These are phyloP conservation scores for Pseudogymnoascus sp. DNA, from an alignment of 2,329 filamentous ascomycete species.

Conservation along the genomic window DNA sequence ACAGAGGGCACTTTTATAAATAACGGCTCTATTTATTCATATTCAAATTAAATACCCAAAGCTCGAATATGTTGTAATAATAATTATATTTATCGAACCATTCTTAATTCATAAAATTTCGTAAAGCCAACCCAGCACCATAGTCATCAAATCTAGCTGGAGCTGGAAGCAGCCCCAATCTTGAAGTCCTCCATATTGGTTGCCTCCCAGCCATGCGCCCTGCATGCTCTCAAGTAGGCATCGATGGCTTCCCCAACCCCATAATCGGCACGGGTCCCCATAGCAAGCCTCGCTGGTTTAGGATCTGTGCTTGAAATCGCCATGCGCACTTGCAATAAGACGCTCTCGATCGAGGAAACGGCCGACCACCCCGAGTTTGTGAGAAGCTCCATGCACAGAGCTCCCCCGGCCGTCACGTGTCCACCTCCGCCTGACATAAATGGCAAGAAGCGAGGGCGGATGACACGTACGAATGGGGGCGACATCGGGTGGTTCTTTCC, in stretches of 20 bases:
- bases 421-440: conserved; percentile 70
- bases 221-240: conserved; percentile 62
- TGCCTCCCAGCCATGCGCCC: conserved; percentile 62
- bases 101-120: background rate
- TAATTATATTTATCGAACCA: background rate
- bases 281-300: conserved; percentile 58
- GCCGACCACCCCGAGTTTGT: conserved; percentile 78
- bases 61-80: background rate
- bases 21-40: background rate
- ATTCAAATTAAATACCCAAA: background rate
- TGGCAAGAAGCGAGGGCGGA: conserved; percentile 68
- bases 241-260: conserved; percentile 59
- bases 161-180: conserved; percentile 10
- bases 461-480: conserved; percentile 76
- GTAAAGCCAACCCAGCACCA: background rate
- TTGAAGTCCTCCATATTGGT: conserved; percentile 47
- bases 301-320: conserved; percentile 63
- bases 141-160: background rate
- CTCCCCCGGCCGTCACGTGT: conserved; percentile 75
- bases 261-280: conserved; percentile 42
- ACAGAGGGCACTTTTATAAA: too few species aligned
- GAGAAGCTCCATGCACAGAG: conserved; percentile 75
- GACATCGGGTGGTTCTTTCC: conserved; percentile 64
- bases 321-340: conserved; percentile 72
- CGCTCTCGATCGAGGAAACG: conserved; percentile 63